Evolutionary conservation across 768 basidiomycete genomes (phyloP).

Genomic region (Hypholoma fasciculare): DNA sequence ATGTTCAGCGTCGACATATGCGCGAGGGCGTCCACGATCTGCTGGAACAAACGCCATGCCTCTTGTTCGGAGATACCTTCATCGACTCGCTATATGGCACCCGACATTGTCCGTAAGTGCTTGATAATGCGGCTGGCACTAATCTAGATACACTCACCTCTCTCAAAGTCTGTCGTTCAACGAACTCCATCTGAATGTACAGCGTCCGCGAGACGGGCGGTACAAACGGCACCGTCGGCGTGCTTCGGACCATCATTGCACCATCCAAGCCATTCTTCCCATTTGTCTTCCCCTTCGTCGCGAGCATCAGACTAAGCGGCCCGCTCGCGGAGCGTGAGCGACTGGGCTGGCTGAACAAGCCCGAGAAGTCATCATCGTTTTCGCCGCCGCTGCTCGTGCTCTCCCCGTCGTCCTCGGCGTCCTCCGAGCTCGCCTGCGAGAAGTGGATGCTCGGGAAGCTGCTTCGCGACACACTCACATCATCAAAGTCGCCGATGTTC

Average conservation of each 20-base stretch:
- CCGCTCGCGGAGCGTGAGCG: constrained; percentile 4
- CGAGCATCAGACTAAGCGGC: constrained; percentile 23
- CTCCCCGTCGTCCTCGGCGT: constrained; percentile 27
- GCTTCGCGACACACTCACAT: constrained; percentile 54
- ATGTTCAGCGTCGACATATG: constrained; percentile 91
- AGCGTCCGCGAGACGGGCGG: constrained; percentile 56
- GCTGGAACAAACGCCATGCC: constrained; percentile 87
- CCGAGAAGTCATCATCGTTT: constrained; percentile 43
- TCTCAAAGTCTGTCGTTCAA: constrained; percentile 86
- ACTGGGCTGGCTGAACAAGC: constrained; percentile 21
- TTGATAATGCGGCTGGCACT: not conserved
- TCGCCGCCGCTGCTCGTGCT: constrained; percentile 38
- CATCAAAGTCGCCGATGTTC: constrained; percentile 63
- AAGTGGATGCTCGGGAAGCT: constrained; percentile 90
- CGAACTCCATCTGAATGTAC: constrained; percentile 97
- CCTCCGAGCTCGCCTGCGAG: constrained; percentile 44
- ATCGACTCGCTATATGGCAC: constrained; percentile 55
- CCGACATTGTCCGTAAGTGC: not conserved
- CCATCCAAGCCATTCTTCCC: not conserved
- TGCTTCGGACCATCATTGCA: not conserved
- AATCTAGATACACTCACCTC: constrained; percentile 48
- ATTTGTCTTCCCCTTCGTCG: constrained; percentile 15
- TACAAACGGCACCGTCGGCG: constrained; percentile 10
- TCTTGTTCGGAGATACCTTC: constrained; percentile 84
- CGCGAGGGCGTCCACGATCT: constrained; percentile 86